Evolutionary conservation across 1,139 yeast species (phyloP), one percentile per base, ranked within the genome.

Genomic region (Pichiaceae sp.): DNA sequence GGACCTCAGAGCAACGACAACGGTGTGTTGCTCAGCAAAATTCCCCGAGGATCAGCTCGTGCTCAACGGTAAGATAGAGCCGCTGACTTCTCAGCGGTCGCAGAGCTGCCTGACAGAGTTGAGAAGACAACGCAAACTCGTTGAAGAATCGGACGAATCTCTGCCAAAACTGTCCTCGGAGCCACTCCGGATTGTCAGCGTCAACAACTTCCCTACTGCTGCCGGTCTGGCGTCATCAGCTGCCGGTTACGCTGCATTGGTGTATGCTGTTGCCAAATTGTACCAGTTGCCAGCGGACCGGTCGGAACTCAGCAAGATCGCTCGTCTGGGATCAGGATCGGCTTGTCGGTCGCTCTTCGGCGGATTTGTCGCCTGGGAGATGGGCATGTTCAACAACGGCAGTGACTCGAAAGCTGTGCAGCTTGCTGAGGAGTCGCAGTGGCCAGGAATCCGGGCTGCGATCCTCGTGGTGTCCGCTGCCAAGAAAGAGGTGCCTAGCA

Each of bases 301-400:
- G 56, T 82, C 93, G 17, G 96, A 87, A 51, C 72, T 93, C 45
- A 84, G 96, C 44, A 82, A 81, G 53, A 80, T 91, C 52, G 98
- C 99, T 14, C 78, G 99, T 62, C 91, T 87, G 62, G 99, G 99
- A 17, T 86, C 96, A 14, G 99, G 98, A 2, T 86, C 96, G 12
- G 98, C 98, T 8, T 91, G 98, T 62, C 74, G 99, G 59, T 91
- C 97, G 11, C 68, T 91, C 42, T 86, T 85, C 60, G 98, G 98
- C 34, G 99, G 99, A 6, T 91, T 78, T 57, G 98, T 91, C 14
- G 97, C 97, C 4, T 91, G 99, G 99, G 96, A 91, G 60, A 89
- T 87, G 96, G 99, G 99, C 38, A 47, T 51, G 2, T 46, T 56
- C 41, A 63, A 48, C 0, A 80, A 86, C 52, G 98, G 98, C 7